Percentiles rank a stretch among this genome's conserved stretches.
phyloP scores from a whole-genome alignment of 108 stramenopile species.

The Skeletonema marinoi region DNA sequence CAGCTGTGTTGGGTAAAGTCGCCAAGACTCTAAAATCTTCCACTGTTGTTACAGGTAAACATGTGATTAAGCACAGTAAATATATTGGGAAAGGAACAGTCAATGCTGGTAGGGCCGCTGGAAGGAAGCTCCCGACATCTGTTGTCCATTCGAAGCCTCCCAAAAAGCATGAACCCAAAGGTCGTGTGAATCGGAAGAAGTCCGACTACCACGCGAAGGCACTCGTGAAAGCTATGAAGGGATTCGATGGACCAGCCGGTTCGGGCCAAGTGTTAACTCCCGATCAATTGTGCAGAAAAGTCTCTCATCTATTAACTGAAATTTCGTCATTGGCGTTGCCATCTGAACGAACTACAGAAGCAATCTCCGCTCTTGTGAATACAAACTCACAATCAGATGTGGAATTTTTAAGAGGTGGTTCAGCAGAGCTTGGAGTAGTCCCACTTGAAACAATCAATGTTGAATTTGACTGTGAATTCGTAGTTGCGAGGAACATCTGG shows the following conservation, averaged over 20 bases:
- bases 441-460: conserved; percentile 46
- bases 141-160: conserved; percentile 40
- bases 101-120: conserved; percentile 50
- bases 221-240: conserved; percentile 53
- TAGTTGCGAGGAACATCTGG: conserved; percentile 87
- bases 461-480: conserved; percentile 52
- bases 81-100: conserved; percentile 64
- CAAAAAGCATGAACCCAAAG: conserved; percentile 38
- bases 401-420: conserved; percentile 74
- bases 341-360: conserved; percentile 26
- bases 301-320: conserved; percentile 63
- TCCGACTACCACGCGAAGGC: conserved; percentile 24
- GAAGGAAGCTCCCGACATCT: conserved; percentile 31
- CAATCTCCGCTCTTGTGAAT: conserved; percentile 52
- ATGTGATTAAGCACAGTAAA: conserved; percentile 51
- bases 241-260: conserved; percentile 36
- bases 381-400: conserved; percentile 63
- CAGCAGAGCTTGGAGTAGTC: conserved; percentile 67
- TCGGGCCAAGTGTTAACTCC: conserved; percentile 73
- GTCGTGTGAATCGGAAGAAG: conserved; percentile 11
- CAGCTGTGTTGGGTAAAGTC: conserved; percentile 46
- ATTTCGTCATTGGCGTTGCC: conserved; percentile 56
- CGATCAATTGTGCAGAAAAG: conserved; percentile 72
- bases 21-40: conserved; percentile 54
- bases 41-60: conserved; percentile 58